Percentiles rank a stretch among this genome's conserved stretches.
Conservation (phyloP, 192 early-diverging fungal genomes). For the Backusella australiensis region DNA sequence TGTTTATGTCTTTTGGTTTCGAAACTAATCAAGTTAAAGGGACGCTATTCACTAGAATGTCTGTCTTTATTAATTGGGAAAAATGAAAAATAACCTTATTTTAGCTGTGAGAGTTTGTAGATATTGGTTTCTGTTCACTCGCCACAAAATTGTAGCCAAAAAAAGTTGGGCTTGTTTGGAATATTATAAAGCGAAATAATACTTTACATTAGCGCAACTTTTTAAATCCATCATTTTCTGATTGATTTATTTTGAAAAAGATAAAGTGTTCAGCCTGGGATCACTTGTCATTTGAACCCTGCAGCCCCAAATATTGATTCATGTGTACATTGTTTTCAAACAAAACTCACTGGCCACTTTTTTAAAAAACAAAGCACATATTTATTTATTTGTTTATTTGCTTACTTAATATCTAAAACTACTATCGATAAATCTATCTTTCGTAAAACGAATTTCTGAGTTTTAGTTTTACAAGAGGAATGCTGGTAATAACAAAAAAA, state of each 20-base stretch:
- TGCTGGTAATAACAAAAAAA: not conserved
- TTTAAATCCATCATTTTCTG: not conserved
- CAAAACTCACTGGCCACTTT: not conserved
- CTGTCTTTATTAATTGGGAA: not conserved
- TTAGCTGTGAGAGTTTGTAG: not conserved
- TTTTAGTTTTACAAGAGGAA: not conserved
- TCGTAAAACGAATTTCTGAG: not conserved
- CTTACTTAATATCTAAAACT: not conserved
- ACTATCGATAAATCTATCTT: not conserved
- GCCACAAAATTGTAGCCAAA: not conserved
- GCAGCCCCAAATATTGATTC: not conserved
- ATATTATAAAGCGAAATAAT: not conserved
- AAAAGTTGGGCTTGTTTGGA: not conserved
- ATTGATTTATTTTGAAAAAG: not conserved
- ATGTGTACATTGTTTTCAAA: conserved; percentile 1
- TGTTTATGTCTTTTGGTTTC: not conserved
- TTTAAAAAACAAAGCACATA: not conserved
- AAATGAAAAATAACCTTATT: not conserved
- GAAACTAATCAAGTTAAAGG: not conserved
- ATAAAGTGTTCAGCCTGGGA: not conserved
- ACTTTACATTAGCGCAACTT: not conserved
- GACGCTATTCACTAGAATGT: not conserved
- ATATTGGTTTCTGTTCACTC: not conserved
- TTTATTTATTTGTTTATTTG: not conserved
- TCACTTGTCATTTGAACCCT: conserved; percentile 2